A percentile compares a stretch with the other conserved stretches of the same genome.
phyloP scores from a whole-genome alignment of 2,329 filamentous ascomycete species.

The Xylaria sp. region DNA sequence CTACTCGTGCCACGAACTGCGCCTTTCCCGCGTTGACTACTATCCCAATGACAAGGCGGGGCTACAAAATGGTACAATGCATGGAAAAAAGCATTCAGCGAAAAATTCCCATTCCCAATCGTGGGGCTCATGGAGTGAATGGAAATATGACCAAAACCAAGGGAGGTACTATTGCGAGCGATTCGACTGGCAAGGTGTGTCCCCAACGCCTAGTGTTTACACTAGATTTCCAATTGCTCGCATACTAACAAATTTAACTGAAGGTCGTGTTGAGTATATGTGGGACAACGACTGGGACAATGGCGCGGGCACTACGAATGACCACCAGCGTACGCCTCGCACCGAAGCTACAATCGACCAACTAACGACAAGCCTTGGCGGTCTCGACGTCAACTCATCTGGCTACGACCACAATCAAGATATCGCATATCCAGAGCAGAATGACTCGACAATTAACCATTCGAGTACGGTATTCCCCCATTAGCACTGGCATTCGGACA shows the following conservation, averaged over 20 bases:
- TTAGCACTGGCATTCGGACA: not conserved
- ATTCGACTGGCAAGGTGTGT: constrained; percentile 44
- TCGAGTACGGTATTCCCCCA: constrained; percentile 15
- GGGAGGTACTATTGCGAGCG: constrained; percentile 41
- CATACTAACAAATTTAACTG: constrained; percentile 8
- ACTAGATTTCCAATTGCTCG: constrained; percentile 7
- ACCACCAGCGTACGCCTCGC: constrained; percentile 42
- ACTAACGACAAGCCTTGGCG: constrained; percentile 36
- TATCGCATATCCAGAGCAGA: constrained; percentile 17
- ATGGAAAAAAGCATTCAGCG: constrained; percentile 40
- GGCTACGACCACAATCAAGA: constrained; percentile 30
- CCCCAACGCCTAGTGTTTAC: constrained; percentile 5
- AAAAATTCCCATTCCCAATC: constrained; percentile 39
- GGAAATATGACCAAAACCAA: constrained; percentile 42
- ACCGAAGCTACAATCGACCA: constrained; percentile 35
- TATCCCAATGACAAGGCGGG: constrained; percentile 39
- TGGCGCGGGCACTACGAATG: constrained; percentile 24
- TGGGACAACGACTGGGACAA: constrained; percentile 18
- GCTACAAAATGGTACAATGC: constrained; percentile 48
- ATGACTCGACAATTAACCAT: not conserved
- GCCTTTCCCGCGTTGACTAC: constrained; percentile 33
- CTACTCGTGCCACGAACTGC: constrained; percentile 37
- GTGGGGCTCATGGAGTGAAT: constrained; percentile 41
- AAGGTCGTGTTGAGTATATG: constrained; percentile 26
- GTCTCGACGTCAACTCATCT: constrained; percentile 36